A percentile compares a stretch with the other conserved stretches of the same genome.
These are phyloP conservation scores for Pueraria montana DNA, from an alignment of 306 rosid genomes.

Conservation along the genomic window DNA sequence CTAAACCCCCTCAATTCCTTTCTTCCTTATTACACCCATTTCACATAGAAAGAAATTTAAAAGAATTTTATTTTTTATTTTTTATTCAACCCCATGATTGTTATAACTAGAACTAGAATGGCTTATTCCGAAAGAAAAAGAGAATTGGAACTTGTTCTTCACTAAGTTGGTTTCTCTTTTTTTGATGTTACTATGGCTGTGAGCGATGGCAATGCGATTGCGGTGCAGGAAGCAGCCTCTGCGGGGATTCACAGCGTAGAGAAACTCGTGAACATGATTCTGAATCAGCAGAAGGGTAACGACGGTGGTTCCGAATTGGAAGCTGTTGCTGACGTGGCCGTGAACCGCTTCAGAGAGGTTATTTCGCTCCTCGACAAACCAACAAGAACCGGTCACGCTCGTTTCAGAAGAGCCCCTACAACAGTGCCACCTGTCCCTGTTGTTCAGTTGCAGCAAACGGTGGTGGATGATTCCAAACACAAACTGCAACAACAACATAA, in stretches of 20 bases:
- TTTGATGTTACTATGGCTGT: slow-evolving; percentile 51
- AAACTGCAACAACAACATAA: slow-evolving; percentile 3
- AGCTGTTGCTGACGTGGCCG: slow-evolving; percentile 67
- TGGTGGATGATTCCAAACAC: too few species aligned
- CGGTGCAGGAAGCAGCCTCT: slow-evolving; percentile 73
- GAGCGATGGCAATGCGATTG: slow-evolving; percentile 43
- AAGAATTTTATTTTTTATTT: too few species aligned
- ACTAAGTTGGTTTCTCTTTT: too few species aligned
- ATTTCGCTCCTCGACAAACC: slow-evolving; percentile 67
- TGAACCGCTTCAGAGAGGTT: slow-evolving; percentile 72
- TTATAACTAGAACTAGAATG: not conserved
- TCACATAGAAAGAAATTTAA: too few species aligned
- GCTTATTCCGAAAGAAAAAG: too few species aligned
- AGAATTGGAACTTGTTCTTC: too few species aligned
- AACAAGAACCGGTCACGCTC: slow-evolving; percentile 78
- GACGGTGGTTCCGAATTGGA: slow-evolving; percentile 37
- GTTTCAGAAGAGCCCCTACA: slow-evolving; percentile 67
- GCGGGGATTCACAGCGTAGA: slow-evolving; percentile 79
- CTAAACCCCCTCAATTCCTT: not conserved
- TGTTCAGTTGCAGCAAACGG: slow-evolving; percentile 22
- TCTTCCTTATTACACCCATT: too few species aligned
- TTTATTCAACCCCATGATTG: slow-evolving; percentile 40
- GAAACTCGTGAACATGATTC: slow-evolving; percentile 67
- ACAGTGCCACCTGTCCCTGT: slow-evolving; percentile 30
- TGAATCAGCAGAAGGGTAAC: slow-evolving; percentile 23